These are phyloP conservation scores for Phytophthora cryptogea DNA, from an alignment of 352 stramenopile species.

Conservation along the genomic window DNA sequence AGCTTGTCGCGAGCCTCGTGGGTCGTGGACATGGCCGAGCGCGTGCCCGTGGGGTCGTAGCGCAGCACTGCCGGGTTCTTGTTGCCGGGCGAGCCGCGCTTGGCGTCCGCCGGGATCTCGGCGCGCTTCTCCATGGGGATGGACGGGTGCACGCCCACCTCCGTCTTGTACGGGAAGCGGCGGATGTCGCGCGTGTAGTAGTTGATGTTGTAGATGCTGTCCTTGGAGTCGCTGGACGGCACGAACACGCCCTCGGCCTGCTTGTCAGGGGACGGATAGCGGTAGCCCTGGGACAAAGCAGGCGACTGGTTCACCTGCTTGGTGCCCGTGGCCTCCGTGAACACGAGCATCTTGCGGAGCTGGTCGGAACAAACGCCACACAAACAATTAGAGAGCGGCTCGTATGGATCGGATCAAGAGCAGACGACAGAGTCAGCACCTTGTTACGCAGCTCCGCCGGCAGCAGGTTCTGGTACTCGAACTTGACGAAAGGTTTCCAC, in stretches of 20 bases:
- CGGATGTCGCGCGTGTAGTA: constrained; percentile 91
- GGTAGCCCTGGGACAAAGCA: constrained; percentile 62
- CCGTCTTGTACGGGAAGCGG: constrained; percentile 62
- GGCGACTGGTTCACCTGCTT: constrained; percentile 79
- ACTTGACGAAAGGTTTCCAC: constrained; percentile 87
- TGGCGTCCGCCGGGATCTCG: constrained; percentile 67
- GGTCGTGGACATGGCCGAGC: constrained; percentile 86
- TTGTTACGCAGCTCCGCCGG: constrained; percentile 70
- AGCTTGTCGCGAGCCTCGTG: constrained; percentile 76
- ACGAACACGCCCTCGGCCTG: constrained; percentile 71
- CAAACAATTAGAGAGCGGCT: neutral
- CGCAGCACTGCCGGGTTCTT: constrained; percentile 86
- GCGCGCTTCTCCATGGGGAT: constrained; percentile 58
- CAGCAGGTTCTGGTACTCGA: constrained; percentile 76
- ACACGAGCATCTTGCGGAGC: constrained; percentile 83
- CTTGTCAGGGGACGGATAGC: constrained; percentile 78
- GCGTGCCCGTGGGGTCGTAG: constrained; percentile 86
- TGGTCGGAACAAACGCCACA: constrained; percentile 19
- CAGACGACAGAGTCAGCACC: constrained; percentile 29
- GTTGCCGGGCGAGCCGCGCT: constrained; percentile 79
- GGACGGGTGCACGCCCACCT: constrained; percentile 79
- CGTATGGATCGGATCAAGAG: too few species aligned
- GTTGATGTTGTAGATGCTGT: constrained; percentile 85
- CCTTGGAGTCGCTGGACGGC: constrained; percentile 72
- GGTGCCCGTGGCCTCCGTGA: constrained; percentile 76